A percentile compares a stretch with the other conserved stretches of the same genome.
phyloP scores from a whole-genome alignment of 2,329 filamentous ascomycete species.

The Ampelomyces quisqualis region DNA sequence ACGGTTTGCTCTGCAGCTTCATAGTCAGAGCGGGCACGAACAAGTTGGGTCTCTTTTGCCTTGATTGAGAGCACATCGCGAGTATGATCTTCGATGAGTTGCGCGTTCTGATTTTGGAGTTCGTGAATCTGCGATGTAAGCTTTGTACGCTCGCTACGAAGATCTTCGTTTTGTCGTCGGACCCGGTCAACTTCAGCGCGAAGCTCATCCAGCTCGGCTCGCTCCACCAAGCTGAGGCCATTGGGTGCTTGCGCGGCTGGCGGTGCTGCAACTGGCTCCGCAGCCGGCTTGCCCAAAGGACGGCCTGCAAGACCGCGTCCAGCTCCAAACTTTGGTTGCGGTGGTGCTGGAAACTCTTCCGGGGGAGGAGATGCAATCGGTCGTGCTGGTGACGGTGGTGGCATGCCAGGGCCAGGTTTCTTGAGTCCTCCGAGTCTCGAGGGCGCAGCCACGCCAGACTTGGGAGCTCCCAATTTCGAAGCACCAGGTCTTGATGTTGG shows the following conservation, averaged over 20 bases:
- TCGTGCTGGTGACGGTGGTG: constrained; percentile 42
- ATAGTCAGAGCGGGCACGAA: constrained; percentile 84
- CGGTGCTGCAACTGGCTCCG: constrained; percentile 58
- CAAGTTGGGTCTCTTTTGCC: constrained; percentile 95
- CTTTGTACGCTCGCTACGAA: constrained; percentile 77
- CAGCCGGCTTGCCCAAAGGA: constrained; percentile 81
- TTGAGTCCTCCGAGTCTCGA: constrained; percentile 45
- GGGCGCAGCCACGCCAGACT: constrained; percentile 42
- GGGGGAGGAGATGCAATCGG: constrained; percentile 53
- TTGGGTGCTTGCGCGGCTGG: constrained; percentile 55
- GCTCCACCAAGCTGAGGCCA: constrained; percentile 75
- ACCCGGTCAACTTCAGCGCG: constrained; percentile 80
- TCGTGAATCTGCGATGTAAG: constrained; percentile 87
- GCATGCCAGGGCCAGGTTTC: constrained; percentile 45
- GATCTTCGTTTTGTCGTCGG: constrained; percentile 72
- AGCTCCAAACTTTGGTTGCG: constrained; percentile 61
- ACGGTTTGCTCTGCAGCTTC: constrained; percentile 86
- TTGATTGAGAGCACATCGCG: constrained; percentile 94
- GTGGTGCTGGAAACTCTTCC: constrained; percentile 44
- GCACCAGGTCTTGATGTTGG: constrained; percentile 55
- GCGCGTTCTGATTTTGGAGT: constrained; percentile 93
- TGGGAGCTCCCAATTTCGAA: constrained; percentile 45
- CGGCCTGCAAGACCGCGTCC: constrained; percentile 79
- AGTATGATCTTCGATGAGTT: constrained; percentile 95
- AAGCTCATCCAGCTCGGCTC: constrained; percentile 88